Base-by-base conservation (phyloP, 176 grass and related monocot genomes). In the Aegilops speltoides region DNA sequence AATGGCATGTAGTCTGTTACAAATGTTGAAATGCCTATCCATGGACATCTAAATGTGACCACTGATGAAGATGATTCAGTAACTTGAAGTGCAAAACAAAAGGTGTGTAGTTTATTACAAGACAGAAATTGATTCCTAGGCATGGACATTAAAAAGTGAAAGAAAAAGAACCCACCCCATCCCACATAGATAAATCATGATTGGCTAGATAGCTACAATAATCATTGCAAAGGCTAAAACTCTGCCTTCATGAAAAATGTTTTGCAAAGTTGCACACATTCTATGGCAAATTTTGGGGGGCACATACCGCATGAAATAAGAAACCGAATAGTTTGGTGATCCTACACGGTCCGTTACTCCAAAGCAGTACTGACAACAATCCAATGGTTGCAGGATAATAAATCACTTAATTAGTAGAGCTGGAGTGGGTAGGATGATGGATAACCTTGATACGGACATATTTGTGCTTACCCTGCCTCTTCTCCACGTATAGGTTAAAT, bases 201-300 rank as follows among this genome's bases (percentile, higher is more conserved):
- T 77, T 22, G 50, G 26, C 50, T 77, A 57, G 48, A 77, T 77
- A 68, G 45, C 24, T 40, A 29, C 16, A 78, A 68, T 16, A 78
- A 59, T 16, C 46, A 78, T 52, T 63, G 26, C 17, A 46, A 48
- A 48, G 48, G 5, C 28, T 13, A 31, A 67, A 66, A 19, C 43
- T 64, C 38, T 13, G 11, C 33, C 28, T 56, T 76, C 34, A 31
- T n/a, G 60, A 52, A 19, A 29, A 57, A 36, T 57, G 32, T 52
- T 45, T 29, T 82, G 60, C 70, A 56, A 72, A 82, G 69, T 65
- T 67, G 10, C 59, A 76, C 37, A 87, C 22, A 52, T 74, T 87
- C 29, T 61, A 62, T 23, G 25, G 23, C 25, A 22, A 29, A 62
- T 73, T 64, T 23, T 64, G 17, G 37, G 38, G 46, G 17, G 46